A percentile compares a stretch with the other conserved stretches of the same genome.
Evolutionary conservation across 2,329 filamentous ascomycete genomes (phyloP).

Genomic region (Phaeosphaeriaceae sp.): DNA sequence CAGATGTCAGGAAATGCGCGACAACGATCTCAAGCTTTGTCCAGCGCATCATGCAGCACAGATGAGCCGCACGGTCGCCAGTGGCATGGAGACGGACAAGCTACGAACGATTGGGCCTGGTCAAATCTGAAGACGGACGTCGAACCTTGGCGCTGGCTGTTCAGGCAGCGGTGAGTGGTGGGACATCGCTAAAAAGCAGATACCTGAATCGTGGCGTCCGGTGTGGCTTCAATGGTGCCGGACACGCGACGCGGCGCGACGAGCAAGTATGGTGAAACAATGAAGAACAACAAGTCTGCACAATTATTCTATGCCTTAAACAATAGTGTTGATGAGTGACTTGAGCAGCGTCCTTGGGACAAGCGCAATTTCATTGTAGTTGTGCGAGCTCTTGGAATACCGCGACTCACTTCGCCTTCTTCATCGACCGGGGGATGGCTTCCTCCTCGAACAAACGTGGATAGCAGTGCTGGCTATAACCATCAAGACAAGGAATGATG

Average conservation of each 20-base stretch:
- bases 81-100: constrained; percentile 5
- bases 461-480: not conserved
- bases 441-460: not conserved
- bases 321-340: too few relatives aligned
- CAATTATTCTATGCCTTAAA: not conserved
- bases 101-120: constrained; percentile 1
- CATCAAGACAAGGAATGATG: not conserved
- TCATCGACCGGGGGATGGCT: not conserved
- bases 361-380: too few relatives aligned
- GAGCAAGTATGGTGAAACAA: not conserved
- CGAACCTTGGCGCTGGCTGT: not conserved
- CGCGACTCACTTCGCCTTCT: not conserved
- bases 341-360: too few relatives aligned
- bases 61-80: constrained; percentile 17
- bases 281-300: not conserved
- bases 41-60: constrained; percentile 21
- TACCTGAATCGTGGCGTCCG: constrained; percentile 3
- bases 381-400: too few relatives aligned
- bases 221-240: not conserved
- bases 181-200: not conserved
- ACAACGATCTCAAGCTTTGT: constrained; percentile 8
- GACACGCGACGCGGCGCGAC: not conserved
- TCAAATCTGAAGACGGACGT: not conserved
- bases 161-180: constrained; percentile 1
- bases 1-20: constrained; percentile 5